A percentile compares a stretch with the other conserved stretches of the same genome.
Evolutionary conservation across 2,329 filamentous ascomycete genomes (phyloP).

Genomic region (Colletotrichum cuscutae): DNA sequence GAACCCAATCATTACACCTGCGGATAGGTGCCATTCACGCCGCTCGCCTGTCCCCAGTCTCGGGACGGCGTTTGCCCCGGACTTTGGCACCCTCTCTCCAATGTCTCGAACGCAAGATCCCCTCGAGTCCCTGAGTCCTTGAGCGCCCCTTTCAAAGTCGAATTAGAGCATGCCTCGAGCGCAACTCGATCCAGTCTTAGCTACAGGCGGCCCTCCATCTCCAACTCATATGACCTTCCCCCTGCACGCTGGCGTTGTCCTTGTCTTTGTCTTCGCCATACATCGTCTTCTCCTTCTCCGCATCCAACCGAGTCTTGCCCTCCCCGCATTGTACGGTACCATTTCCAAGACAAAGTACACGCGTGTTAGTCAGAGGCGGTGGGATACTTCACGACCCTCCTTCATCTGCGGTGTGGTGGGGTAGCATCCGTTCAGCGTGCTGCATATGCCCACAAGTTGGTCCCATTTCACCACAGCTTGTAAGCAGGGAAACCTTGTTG

Average conservation of each 20-base stretch:
- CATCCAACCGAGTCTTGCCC: neutral
- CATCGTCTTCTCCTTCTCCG: neutral
- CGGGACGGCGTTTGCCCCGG: constrained; percentile 3
- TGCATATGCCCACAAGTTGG: constrained; percentile 20
- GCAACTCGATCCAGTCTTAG: neutral
- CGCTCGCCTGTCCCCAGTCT: neutral
- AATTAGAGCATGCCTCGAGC: neutral
- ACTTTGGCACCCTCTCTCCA: neutral
- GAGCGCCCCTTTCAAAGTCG: neutral
- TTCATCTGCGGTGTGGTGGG: constrained; percentile 11
- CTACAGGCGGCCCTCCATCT: constrained; percentile 8
- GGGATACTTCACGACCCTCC: neutral
- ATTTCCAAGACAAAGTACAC: neutral
- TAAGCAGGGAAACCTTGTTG: constrained; percentile 27
- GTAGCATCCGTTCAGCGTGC: constrained; percentile 13
- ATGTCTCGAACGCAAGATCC: neutral
- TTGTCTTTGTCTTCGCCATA: neutral
- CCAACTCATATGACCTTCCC: constrained; percentile 14
- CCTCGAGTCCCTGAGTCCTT: neutral
- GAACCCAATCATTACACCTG: neutral
- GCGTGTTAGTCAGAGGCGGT: constrained; percentile 3
- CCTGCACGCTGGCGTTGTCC: neutral
- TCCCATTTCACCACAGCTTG: neutral
- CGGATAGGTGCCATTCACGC: neutral
- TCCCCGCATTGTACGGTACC: neutral